Evolutionary conservation across 2,329 filamentous ascomycete species (phyloP), one percentile per base, ranked within the genome.

Genomic region (Tolypocladium endophyticum): DNA sequence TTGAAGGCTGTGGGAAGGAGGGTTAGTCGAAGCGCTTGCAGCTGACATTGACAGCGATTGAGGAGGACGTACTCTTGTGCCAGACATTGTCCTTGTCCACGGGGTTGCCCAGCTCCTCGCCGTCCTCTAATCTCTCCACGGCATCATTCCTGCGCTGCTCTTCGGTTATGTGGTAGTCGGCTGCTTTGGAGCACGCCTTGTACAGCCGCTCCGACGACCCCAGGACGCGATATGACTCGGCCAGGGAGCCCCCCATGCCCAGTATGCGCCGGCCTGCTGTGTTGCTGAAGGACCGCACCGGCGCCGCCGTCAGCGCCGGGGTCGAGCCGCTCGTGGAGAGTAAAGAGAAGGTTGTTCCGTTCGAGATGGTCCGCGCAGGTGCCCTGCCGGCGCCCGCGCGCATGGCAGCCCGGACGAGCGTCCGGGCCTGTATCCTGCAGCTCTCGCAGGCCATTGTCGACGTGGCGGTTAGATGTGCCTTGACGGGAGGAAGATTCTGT

Each of bases 171-270:
- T 78, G 84, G 74, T 97, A 97, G 62, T 87, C 84, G 54, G 89
- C 92, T 64, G 89, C 84, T 60, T 75, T 76, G 11, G 87, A 82
- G 74, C 90, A 95, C 63, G 85, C 81, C 70, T 88, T 87, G 77
- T 91, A 92, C 60, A 97, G 79, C 60, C 82, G 79, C 75, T 95
- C 87, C 33, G 91, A 94, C 57, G 86, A 84, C 61, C 86, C 87
- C 70, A 94, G 89, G 39, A 92, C 89, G 59, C 88, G 83, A 72
- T 97, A 97, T 16, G 77, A 74, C 61, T 79, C 72, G 39, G 69
- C 63, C 33, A 77, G 62, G 20, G 66, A 66, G 28, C 68, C 68
- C 9, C 71, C 68, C 11, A 78, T 62, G 6, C 71, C 70, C 25
- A 78, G 65, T 2, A 74, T 65, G 3, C 63, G 67, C 54, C 70